Percentiles rank a stretch among this genome's conserved stretches.
Evolutionary conservation across 257 asterid genomes (phyloP).

Genomic region (Lycium ferocissimum): DNA sequence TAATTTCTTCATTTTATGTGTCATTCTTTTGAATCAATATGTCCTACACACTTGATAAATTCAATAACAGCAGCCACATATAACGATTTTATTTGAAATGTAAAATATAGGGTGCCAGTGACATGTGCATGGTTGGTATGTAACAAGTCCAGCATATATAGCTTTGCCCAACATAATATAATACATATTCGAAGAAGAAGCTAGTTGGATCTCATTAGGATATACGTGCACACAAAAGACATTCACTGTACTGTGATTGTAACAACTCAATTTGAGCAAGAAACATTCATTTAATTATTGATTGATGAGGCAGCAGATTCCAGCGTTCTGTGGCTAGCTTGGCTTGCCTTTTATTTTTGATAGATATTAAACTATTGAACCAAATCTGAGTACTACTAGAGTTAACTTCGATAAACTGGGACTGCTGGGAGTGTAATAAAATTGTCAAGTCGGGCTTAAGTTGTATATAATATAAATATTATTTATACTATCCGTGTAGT

Average conservation of each 20-base stretch:
- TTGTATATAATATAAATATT: background rate
- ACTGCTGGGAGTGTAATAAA: no score
- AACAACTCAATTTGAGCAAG: conserved; percentile 44
- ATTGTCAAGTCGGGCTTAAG: background rate
- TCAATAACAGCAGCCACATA: conserved; percentile 35
- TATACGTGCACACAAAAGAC: conserved; percentile 21
- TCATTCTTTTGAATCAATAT: background rate
- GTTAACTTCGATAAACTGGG: no score
- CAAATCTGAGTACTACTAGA: background rate
- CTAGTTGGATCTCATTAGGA: conserved; percentile 23
- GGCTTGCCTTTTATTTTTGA: conserved; percentile 25
- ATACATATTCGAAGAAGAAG: background rate
- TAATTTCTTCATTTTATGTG: background rate
- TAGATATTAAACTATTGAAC: background rate
- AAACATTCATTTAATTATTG: conserved; percentile 44
- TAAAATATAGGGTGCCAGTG: conserved; percentile 20
- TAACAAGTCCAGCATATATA: conserved; percentile 37
- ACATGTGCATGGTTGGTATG: conserved; percentile 43
- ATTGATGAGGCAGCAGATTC: conserved; percentile 33
- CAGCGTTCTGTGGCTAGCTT: background rate
- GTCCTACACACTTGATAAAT: conserved; percentile 26
- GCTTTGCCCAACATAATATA: background rate
- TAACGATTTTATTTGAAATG: background rate
- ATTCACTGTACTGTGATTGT: background rate
- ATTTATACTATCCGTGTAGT: no score